Evolutionary conservation across 2,329 filamentous ascomycete genomes (phyloP), one percentile per base, ranked within the genome.

Genomic region (Botrytis galanthina): DNA sequence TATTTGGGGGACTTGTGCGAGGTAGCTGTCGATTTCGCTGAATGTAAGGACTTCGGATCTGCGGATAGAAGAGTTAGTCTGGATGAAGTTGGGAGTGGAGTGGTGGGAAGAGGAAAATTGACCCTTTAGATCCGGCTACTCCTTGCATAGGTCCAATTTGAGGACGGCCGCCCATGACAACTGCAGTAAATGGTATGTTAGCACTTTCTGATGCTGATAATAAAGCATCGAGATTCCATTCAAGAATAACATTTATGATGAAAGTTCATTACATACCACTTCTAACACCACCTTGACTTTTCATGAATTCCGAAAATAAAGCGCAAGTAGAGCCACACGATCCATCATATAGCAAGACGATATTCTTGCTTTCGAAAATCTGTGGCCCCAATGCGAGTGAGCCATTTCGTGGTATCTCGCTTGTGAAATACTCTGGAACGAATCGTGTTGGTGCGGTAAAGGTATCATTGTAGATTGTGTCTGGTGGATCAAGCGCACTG

Each of bases 111-210:
- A 9, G 75, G 61, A 75, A 44, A 44, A 44, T 68, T 9, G 74
- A 77, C 64, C 90, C 90, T 78, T 90, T 89, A 63, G 88, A 86
- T 32, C 90, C 90, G 26, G 90, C 89, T 35, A 91, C 83, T 10
- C 85, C 86, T 82, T 91, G 89, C 83, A 91, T 92, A 1, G 85
- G 42, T 0, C 81, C 81, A 1, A 83, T 78, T 20, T 82, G 82
- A 1, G 90, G 86, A 1, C 87, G 86, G 2, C 91, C 91, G 26
- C 91, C 90, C 32, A 90, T 82, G 1, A 84, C 84, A 66, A 91
- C 83, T 59, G 86, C 16, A 37, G 18, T 29, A 39, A n/a, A 26
- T 44, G 26, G 42, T n/a, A 42, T 29, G 26, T 44, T 16, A 63
- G 61, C 26, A 29, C 18, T 44, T n/a, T n/a, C 12, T 39, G 32